Evolutionary conservation across 257 asterid species (phyloP).

Genomic region (Solanum lycopersicoides): DNA sequence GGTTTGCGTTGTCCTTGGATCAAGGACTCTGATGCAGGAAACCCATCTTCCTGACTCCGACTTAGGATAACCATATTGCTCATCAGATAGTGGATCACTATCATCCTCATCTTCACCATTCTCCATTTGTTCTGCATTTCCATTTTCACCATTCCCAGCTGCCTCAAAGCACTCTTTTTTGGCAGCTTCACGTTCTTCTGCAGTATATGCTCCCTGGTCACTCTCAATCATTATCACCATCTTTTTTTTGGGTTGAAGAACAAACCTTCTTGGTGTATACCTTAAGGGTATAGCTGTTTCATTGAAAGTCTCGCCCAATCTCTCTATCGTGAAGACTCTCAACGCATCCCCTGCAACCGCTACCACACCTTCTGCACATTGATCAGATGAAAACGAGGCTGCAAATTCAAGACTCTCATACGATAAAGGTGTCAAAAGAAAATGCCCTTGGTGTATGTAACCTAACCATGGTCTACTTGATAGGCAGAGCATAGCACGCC

Average conservation of each 20-base stretch:
- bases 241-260: constrained; percentile 77
- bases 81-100: constrained; percentile 82
- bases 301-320: constrained; percentile 93
- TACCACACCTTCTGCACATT: constrained; percentile 99
- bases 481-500: constrained; percentile 93
- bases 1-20: constrained; percentile 77
- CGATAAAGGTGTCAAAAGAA: constrained; percentile 89
- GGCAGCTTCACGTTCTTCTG: constrained; percentile 95
- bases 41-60: constrained; percentile 92
- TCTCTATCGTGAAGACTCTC: constrained; percentile 89
- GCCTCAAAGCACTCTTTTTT: constrained; percentile 81
- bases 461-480: constrained; percentile 99
- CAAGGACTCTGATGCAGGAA: constrained; percentile 94
- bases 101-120: constrained; percentile 79
- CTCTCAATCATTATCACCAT: constrained; percentile 81
- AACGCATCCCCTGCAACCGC: constrained; percentile 99
- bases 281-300: constrained; percentile 86
- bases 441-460: constrained; percentile 96
- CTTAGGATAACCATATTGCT: constrained; percentile 98
- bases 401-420: constrained; percentile 95
- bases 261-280: constrained; percentile 95
- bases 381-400: constrained; percentile 97
- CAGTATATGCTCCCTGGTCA: constrained; percentile 94
- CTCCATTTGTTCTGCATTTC: constrained; percentile 64
- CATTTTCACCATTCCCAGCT: constrained; percentile 69